These are phyloP conservation scores for Heliamphora pulchella DNA, from an alignment of 179 eudicot species.

Conservation along the genomic window DNA sequence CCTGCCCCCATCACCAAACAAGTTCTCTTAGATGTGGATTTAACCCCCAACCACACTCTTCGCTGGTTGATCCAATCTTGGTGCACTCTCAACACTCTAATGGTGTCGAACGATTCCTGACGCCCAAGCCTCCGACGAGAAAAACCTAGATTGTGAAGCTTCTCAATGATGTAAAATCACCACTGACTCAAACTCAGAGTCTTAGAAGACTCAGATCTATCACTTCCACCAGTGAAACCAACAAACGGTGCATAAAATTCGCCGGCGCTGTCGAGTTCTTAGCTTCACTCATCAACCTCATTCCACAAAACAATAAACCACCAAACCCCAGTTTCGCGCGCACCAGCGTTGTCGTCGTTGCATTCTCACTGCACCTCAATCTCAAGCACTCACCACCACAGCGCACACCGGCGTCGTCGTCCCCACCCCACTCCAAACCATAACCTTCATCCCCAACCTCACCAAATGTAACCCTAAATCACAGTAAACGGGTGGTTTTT, in stretches of 20 bases:
- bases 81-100: constrained; percentile 61
- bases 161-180: constrained; percentile 25
- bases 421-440: no score
- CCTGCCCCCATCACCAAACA: constrained; percentile 80
- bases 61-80: constrained; percentile 79
- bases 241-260: constrained; percentile 46
- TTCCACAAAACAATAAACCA: no score
- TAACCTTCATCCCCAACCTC: no score
- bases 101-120: constrained; percentile 58
- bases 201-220: constrained; percentile 43
- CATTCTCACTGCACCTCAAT: no score
- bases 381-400: no score
- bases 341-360: no score
- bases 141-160: constrained; percentile 41
- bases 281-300: constrained; percentile 31
- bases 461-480: no score
- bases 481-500: no score
- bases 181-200: constrained; percentile 13
- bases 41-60: constrained; percentile 75
- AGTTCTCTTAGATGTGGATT: constrained; percentile 21
- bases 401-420: no score
- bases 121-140: constrained; percentile 48
- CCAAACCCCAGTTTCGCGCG: no score
- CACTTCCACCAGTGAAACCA: constrained; percentile 36
- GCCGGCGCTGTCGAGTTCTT: constrained; percentile 49